A percentile compares a stretch with the other conserved stretches of the same genome.
These are phyloP conservation scores for Talaromyces sp. DNA, from an alignment of 2,329 filamentous ascomycete species.

Conservation along the genomic window DNA sequence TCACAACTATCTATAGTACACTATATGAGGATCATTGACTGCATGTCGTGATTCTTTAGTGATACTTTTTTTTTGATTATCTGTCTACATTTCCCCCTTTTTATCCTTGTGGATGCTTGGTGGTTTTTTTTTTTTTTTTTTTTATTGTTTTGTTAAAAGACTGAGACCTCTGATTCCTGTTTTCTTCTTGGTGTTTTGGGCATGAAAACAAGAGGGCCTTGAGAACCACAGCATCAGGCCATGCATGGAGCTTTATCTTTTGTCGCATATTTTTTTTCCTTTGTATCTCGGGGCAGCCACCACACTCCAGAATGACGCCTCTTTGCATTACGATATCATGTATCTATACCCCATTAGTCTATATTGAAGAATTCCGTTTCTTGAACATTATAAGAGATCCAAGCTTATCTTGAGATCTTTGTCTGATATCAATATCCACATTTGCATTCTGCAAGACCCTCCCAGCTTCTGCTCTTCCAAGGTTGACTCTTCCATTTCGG, in stretches of 20 bases:
- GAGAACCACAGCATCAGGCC: constrained; percentile 1
- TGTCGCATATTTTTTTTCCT: background rate
- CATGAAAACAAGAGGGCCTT: constrained; percentile 12
- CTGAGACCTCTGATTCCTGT: background rate
- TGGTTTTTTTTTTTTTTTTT: background rate
- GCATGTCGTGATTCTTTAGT: background rate
- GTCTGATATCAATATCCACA: no score
- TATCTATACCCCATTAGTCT: constrained; percentile 24
- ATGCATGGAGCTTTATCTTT: background rate
- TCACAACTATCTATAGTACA: constrained; percentile 14
- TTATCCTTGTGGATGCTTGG: no score
- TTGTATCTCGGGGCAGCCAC: background rate
- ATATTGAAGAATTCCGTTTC: background rate
- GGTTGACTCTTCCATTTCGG: no score
- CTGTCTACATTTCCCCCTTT: no score
- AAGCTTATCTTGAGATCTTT: background rate
- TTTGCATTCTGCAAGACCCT: no score
- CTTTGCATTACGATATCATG: constrained; percentile 26
- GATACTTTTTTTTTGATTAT: background rate
- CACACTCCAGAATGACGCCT: background rate
- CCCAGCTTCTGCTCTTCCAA: no score
- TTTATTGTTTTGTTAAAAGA: background rate
- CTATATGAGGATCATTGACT: constrained; percentile 14
- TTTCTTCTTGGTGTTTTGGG: constrained; percentile 9
- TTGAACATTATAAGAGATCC: background rate